A percentile compares a stretch with the other conserved stretches of the same genome.
phyloP scores from a whole-genome alignment of 495 filamentous ascomycete species.

The Annulohypoxylon moriforme region DNA sequence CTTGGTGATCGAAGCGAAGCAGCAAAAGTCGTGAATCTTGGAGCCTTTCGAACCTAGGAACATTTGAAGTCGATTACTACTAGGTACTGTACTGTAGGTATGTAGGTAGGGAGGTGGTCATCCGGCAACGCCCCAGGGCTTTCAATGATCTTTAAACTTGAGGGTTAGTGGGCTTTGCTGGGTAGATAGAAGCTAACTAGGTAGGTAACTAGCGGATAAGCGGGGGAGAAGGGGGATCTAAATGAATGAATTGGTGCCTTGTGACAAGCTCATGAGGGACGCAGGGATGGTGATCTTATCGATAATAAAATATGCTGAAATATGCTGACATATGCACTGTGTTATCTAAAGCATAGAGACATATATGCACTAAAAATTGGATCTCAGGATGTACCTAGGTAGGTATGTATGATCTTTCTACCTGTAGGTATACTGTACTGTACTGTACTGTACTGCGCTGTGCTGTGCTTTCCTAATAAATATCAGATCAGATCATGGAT shows the following conservation, averaged over 20 bases:
- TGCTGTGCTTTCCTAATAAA: too few species aligned
- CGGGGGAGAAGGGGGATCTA: slow-evolving; percentile 9
- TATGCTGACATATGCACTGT: neutral
- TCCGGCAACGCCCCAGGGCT: slow-evolving; percentile 8
- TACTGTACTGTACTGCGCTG: too few species aligned
- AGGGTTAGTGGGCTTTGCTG: neutral
- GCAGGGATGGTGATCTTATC: slow-evolving; percentile 10
- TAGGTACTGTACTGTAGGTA: too few species aligned
- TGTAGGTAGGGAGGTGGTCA: too few species aligned
- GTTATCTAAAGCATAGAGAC: neutral
- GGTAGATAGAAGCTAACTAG: neutral
- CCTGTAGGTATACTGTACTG: too few species aligned
- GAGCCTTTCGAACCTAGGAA: neutral
- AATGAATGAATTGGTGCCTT: slow-evolving; percentile 28
- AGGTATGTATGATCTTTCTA: too few species aligned
- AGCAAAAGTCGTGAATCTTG: neutral
- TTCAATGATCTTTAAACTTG: neutral
- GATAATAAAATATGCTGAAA: slow-evolving; percentile 3
- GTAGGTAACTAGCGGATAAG: slow-evolving; percentile 11
- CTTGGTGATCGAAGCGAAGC: slow-evolving; percentile 13
- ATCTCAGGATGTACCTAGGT: too few species aligned
- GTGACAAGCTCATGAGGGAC: slow-evolving; percentile 30
- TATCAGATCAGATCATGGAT: neutral
- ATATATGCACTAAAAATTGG: neutral
- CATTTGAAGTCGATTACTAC: neutral